Evolutionary conservation across 352 stramenopile species (phyloP), one percentile per base, ranked within the genome.

Genomic region (Phytophthora foliorum): DNA sequence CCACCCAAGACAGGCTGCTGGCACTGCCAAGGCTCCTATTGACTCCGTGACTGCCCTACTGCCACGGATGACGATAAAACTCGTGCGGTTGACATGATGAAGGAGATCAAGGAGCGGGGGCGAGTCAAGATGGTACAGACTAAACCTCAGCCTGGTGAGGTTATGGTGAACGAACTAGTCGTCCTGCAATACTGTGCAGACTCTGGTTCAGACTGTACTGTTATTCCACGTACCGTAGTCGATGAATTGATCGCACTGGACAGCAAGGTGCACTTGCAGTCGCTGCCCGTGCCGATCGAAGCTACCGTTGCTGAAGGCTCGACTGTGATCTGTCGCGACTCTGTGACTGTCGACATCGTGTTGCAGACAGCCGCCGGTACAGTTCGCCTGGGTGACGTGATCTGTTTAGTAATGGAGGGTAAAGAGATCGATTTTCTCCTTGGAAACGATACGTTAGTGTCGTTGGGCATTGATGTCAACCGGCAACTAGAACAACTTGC

Each of bases 401-500:
- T n/a, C 11, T 64, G 57, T 11, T 17, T 57, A 11, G 27, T 46
- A 11, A 46, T 60, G 27, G 21, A 46, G 11, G 39, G 39, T 13
- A 4, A 19, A 14, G 39, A 46, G n/a, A 24, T 5, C 8, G 41
- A 46, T 19, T 55, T 56, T 21, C 8, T 64, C 17, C 31, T 55
- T 4, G 29, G 57, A 9, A 53, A 51, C 38, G 31, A 34, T 31
- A 56, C 32, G 6, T n/a, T 56, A 10, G 39, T 27, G 10, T 32
- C 45, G 45, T 21, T 64, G 14, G 44, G 57, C n/a, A 64, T 64
- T 21, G 45, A 64, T 34, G 46, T 64, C 1, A 39, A 64, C n/a
- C 21, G 32, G 13, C 34, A 55, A 31, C 34, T 57, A 4, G 17
- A 42, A 22, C 57, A 57, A 32, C 24, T 64, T 21, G 57, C 57